A percentile compares a stretch with the other conserved stretches of the same genome.
phyloP scores from a whole-genome alignment of 2,329 filamentous ascomycete species.

The Alternaria sp. region DNA sequence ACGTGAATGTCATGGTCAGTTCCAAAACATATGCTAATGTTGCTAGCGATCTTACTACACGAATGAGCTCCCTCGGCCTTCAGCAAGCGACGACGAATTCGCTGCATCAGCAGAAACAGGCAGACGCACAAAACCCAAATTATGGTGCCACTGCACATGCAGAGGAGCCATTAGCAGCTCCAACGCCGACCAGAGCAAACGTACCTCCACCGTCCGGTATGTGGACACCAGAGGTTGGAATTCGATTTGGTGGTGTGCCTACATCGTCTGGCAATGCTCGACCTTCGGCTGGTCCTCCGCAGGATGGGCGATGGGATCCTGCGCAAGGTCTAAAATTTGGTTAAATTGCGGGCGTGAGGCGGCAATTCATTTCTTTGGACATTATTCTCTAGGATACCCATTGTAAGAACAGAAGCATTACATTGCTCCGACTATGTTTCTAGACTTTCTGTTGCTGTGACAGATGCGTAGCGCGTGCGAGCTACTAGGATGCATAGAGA shows the following conservation, averaged over 20 bases:
- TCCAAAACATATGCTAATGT: slow-evolving; percentile 17
- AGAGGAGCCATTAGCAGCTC: slow-evolving; percentile 64
- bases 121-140: slow-evolving; percentile 65
- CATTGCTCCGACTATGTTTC: neutral
- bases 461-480: neutral
- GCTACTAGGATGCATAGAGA: neutral
- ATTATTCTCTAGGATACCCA: slow-evolving; percentile 7
- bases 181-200: slow-evolving; percentile 52
- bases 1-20: slow-evolving; percentile 42
- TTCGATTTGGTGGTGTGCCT: slow-evolving; percentile 70
- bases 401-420: neutral
- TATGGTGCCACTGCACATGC: slow-evolving; percentile 59
- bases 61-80: slow-evolving; percentile 67
- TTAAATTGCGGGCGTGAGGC: slow-evolving; percentile 19
- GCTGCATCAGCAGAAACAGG: slow-evolving; percentile 56
- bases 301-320: slow-evolving; percentile 52
- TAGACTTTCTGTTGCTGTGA: neutral
- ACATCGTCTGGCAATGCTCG: slow-evolving; percentile 41
- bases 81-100: slow-evolving; percentile 52
- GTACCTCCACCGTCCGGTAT: slow-evolving; percentile 59
- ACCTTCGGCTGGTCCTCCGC: slow-evolving; percentile 44
- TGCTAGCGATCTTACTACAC: slow-evolving; percentile 63
- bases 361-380: neutral
- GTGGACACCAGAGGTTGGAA: slow-evolving; percentile 84
- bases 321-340: slow-evolving; percentile 51